These are phyloP conservation scores for Malassezia arunalokei DNA, from an alignment of 1,284 basidiomycete genomes.

Conservation along the genomic window DNA sequence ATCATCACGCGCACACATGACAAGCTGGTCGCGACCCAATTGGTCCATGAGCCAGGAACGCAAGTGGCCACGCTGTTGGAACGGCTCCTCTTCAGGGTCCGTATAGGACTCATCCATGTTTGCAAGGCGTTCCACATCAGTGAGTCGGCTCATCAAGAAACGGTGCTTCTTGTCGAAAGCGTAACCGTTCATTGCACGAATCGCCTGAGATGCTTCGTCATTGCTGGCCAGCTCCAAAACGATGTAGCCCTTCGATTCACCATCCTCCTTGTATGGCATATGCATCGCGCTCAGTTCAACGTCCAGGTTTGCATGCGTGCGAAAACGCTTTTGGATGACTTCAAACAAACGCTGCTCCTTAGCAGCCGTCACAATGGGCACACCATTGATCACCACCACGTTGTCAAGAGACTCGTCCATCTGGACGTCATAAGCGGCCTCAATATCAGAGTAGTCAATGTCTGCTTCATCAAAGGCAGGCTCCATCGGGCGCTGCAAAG, in stretches of 20 bases:
- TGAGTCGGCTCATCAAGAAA: slow-evolving; percentile 79
- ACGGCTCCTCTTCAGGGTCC: slow-evolving; percentile 68
- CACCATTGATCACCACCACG: slow-evolving; percentile 48
- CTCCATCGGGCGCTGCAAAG: slow-evolving; percentile 46
- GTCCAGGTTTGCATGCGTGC: slow-evolving; percentile 44
- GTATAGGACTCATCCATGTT: slow-evolving; percentile 70
- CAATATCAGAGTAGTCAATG: slow-evolving; percentile 88
- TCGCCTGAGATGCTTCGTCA: slow-evolving; percentile 69
- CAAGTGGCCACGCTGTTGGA: slow-evolving; percentile 81
- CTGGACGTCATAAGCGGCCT: slow-evolving; percentile 56
- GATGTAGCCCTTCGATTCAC: slow-evolving; percentile 53
- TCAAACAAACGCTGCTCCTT: slow-evolving; percentile 46
- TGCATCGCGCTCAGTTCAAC: slow-evolving; percentile 44
- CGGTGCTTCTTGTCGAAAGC: slow-evolving; percentile 85
- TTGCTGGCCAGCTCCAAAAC: slow-evolving; percentile 76
- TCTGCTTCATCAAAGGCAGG: slow-evolving; percentile 49
- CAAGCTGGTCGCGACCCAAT: slow-evolving; percentile 87
- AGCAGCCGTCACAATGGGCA: slow-evolving; percentile 46
- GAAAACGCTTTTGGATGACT: slow-evolving; percentile 47
- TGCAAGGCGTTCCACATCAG: slow-evolving; percentile 76
- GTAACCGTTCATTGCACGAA: slow-evolving; percentile 68
- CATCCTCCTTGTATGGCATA: slow-evolving; percentile 46
- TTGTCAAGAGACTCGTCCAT: slow-evolving; percentile 47
- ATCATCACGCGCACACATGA: slow-evolving; percentile 82
- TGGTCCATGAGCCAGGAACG: slow-evolving; percentile 87